A percentile compares a stretch with the other conserved stretches of the same genome.
phyloP scores from a whole-genome alignment of 192 early-diverging fungal genomes.

The Dissophora ornata region DNA sequence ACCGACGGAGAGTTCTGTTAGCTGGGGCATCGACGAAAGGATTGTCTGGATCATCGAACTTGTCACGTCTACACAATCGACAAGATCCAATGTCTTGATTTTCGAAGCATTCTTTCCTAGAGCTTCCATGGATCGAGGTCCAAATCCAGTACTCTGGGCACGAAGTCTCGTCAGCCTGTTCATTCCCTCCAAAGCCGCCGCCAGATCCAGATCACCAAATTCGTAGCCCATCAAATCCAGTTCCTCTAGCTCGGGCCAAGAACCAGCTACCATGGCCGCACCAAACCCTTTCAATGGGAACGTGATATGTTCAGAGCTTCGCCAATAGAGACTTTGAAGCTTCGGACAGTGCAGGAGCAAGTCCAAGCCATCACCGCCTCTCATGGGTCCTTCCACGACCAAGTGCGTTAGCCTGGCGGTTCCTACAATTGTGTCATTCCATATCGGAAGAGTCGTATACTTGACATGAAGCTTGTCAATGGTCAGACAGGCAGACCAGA shows the following conservation, averaged over 20 bases:
- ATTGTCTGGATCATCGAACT: constrained; percentile 5
- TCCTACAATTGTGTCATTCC: not conserved
- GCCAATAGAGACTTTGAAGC: not conserved
- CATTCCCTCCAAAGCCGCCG: not conserved
- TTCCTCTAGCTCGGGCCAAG: constrained; percentile 1
- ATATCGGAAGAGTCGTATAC: not conserved
- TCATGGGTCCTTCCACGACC: not conserved
- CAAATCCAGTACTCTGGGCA: not conserved
- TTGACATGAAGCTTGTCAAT: not conserved
- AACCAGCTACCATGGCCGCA: not conserved
- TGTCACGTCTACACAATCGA: not conserved
- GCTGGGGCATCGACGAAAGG: constrained; percentile 3
- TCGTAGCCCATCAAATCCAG: not conserved
- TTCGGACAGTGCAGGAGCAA: not conserved
- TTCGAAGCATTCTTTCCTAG: not conserved
- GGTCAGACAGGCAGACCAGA: constrained; percentile 2
- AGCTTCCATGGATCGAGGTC: not conserved
- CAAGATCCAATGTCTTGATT: constrained; percentile 1
- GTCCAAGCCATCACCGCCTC: not conserved
- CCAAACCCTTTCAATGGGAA: not conserved
- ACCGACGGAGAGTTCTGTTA: not conserved
- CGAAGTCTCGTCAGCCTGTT: not conserved
- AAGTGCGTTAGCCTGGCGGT: not conserved
- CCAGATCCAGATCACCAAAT: not conserved
- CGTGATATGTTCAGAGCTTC: not conserved